These are phyloP conservation scores for Cryphonectria japonica DNA, from an alignment of 2,329 filamentous ascomycete genomes.

Conservation along the genomic window DNA sequence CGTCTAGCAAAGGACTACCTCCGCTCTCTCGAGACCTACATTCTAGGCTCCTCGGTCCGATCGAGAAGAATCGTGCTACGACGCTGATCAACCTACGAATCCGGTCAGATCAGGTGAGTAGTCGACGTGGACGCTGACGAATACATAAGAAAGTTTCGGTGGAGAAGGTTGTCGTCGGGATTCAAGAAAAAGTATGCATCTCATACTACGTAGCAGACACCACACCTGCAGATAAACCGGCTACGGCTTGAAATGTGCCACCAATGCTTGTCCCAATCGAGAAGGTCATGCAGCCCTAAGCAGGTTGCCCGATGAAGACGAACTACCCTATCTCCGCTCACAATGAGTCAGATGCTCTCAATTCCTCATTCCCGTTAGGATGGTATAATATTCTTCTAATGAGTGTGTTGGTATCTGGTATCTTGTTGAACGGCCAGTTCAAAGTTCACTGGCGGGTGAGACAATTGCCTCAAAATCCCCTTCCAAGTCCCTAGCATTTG, in stretches of 20 bases:
- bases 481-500: background rate
- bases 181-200: background rate
- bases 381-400: background rate
- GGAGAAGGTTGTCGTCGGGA: conserved; percentile 2
- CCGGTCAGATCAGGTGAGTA: background rate
- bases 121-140: conserved; percentile 15
- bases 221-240: background rate
- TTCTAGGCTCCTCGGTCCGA: background rate
- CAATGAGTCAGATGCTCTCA: background rate
- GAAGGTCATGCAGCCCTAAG: conserved; percentile 6
- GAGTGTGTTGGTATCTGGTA: conserved; percentile 3
- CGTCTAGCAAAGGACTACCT: too few relatives aligned
- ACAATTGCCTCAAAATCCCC: background rate
- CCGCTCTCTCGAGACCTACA: background rate
- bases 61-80: background rate
- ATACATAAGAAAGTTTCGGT: background rate
- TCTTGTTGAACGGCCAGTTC: background rate
- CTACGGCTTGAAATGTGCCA: conserved; percentile 10
- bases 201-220: background rate
- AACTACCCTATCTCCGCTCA: background rate
- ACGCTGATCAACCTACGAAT: background rate
- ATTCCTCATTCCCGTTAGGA: background rate
- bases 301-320: background rate
- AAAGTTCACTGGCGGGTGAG: background rate
- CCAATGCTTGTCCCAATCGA: conserved; percentile 3